phyloP scores from a whole-genome alignment of 106 monocot species.

The Allium sativum region DNA sequence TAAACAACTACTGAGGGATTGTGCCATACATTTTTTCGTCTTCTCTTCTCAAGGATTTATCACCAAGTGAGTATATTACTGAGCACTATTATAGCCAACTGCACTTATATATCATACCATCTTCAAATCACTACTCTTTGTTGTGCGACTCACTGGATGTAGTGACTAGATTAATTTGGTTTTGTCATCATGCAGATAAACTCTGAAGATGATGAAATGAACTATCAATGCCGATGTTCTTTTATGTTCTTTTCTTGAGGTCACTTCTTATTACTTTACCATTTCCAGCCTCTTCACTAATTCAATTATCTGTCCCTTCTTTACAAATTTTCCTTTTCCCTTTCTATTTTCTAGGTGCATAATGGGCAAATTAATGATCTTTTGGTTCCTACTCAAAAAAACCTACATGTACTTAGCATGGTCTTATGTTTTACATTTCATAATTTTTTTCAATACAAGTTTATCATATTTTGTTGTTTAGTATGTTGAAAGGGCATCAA shows the following conservation, averaged over 20 bases:
- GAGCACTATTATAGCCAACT: no score
- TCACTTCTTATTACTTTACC: no score
- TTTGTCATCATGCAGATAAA: conserved; percentile 33
- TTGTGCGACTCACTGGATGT: no score
- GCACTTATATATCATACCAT: no score
- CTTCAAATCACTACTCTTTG: no score
- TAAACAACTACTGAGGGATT: conserved; percentile 41
- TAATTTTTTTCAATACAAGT: not conserved
- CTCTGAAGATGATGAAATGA: conserved; percentile 32
- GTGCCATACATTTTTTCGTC: conserved; percentile 76
- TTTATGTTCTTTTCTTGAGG: conserved; percentile 98
- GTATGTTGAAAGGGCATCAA: not conserved
- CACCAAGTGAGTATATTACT: conserved; percentile 12
- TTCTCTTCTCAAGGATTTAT: conserved; percentile 72
- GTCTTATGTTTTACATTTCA: not conserved
- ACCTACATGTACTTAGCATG: conserved; percentile 36
- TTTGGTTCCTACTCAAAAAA: conserved; percentile 66
- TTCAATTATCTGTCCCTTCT: not conserved
- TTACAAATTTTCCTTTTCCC: not conserved
- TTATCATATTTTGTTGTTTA: not conserved
- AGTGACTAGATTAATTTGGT: no score
- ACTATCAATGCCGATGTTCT: conserved; percentile 76
- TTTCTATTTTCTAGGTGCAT: conserved; percentile 48
- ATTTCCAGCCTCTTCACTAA: not conserved
- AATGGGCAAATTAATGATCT: conserved; percentile 79